Conservation (phyloP, 169 alveolate genomes). For the Amoebophrya sp. region DNA sequence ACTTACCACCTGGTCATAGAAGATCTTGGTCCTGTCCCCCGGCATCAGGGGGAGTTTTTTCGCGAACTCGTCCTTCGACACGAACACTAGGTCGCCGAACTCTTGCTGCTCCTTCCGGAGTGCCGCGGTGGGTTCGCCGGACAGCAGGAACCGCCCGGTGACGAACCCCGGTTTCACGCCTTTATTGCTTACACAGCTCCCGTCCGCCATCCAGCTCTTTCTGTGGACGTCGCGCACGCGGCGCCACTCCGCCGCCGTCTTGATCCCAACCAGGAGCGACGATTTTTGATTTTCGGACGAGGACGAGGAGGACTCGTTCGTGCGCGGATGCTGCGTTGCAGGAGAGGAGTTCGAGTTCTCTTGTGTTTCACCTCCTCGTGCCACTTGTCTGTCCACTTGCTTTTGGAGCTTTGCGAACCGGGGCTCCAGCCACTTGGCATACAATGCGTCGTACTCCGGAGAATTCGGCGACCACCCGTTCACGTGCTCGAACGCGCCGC, state of each 20-base stretch:
- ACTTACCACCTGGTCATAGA: no score
- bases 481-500: no score
- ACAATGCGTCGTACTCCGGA: no score
- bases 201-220: not conserved
- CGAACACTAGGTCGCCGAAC: not conserved
- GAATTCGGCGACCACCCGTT: no score
- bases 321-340: no score
- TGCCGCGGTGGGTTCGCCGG: not conserved
- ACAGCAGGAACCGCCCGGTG: not conserved
- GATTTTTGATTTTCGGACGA: no score
- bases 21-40: not conserved
- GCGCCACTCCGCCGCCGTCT: not conserved
- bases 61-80: not conserved
- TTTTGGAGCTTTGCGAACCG: no score
- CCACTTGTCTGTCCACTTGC: no score
- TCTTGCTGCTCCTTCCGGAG: not conserved
- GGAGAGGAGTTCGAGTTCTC: no score
- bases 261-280: not conserved
- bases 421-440: no score
- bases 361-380: no score
- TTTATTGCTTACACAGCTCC: not conserved
- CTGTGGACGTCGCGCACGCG: not conserved
- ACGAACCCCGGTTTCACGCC: not conserved
- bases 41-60: not conserved
- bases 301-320: no score